A percentile compares a stretch with the other conserved stretches of the same genome.
Conservation (phyloP, 1,284 basidiomycete species). For the Cutaneotrichosporon sp. region DNA sequence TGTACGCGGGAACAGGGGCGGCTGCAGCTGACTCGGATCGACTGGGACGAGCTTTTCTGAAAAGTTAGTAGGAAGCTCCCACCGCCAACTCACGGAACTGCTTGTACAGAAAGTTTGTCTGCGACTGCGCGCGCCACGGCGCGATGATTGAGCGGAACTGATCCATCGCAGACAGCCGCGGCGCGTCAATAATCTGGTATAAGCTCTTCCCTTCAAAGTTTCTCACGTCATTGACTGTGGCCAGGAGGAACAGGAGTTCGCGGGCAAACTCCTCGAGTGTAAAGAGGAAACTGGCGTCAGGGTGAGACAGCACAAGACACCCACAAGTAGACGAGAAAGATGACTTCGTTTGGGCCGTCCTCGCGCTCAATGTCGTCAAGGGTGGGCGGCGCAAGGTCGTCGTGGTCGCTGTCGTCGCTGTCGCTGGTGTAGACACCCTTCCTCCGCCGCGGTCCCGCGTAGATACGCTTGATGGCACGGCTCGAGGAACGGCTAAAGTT, state of each 20-base stretch:
- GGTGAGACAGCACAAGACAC: conserved; percentile 38
- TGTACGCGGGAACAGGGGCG: conserved; percentile 67
- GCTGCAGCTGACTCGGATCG: conserved; percentile 57
- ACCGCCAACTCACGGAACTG: conserved; percentile 32
- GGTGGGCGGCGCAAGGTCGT: conserved; percentile 9
- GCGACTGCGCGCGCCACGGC: conserved; percentile 6
- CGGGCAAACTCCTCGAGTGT: conserved; percentile 84
- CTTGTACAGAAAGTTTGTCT: conserved; percentile 30
- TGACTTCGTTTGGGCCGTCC: conserved; percentile 50
- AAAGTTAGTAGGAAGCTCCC: neutral
- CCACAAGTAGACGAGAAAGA: conserved; percentile 86
- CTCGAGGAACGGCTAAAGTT: conserved; percentile 64
- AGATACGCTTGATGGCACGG: conserved; percentile 70
- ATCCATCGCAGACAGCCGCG: conserved; percentile 25
- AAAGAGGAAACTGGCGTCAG: conserved; percentile 77
- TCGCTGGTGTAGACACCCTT: conserved; percentile 31
- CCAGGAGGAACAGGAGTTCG: conserved; percentile 72
- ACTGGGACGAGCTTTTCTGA: conserved; percentile 61
- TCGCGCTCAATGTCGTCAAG: conserved; percentile 4
- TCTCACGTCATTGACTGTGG: conserved; percentile 60
- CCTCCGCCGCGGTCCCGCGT: conserved; percentile 51
- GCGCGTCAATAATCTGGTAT: conserved; percentile 30
- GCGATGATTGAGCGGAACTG: conserved; percentile 28
- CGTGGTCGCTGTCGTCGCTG: conserved; percentile 20
- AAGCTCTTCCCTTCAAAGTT: no score